Conservation (phyloP, 805 yeast genomes). For the Saccharomycopsis fibuligera region DNA sequence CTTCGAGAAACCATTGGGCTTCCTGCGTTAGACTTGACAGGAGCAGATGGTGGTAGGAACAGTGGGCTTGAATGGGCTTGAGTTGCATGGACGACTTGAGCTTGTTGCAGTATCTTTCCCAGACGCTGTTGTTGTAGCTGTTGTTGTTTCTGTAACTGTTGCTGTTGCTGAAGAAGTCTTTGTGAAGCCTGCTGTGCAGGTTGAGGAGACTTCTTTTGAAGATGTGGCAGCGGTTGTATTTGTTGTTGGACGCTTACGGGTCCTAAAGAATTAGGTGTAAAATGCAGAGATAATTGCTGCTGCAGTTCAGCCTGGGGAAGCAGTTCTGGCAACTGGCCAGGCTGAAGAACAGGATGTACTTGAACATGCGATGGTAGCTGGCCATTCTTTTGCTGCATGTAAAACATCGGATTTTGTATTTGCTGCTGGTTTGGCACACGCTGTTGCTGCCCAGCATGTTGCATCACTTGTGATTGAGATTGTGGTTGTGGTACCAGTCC, state of each 20-base stretch:
- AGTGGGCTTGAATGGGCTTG: too few species aligned
- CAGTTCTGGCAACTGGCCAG: too few species aligned
- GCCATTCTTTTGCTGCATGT: too few species aligned
- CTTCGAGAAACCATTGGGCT: too few species aligned
- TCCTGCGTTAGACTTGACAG: background rate
- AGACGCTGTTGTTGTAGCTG: background rate
- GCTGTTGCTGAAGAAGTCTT: background rate
- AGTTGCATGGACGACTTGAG: background rate
- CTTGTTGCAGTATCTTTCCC: background rate
- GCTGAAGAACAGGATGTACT: too few species aligned
- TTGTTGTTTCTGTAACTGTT: conserved; percentile 4
- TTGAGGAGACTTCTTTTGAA: background rate
- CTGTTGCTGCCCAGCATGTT: background rate
- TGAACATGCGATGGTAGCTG: too few species aligned
- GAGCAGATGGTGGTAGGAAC: too few species aligned
- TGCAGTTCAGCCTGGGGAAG: too few species aligned
- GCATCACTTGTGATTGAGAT: background rate
- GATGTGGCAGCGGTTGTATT: background rate
- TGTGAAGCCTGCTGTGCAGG: background rate
- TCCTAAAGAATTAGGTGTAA: too few species aligned
- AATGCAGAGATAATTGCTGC: too few species aligned
- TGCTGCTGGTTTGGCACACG: background rate
- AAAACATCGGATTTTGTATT: background rate
- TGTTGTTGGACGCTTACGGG: conserved; percentile 1
- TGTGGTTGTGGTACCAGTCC: background rate